Conservation (phyloP, 1,139 yeast species). For the Geotrichum histeridarum region DNA sequence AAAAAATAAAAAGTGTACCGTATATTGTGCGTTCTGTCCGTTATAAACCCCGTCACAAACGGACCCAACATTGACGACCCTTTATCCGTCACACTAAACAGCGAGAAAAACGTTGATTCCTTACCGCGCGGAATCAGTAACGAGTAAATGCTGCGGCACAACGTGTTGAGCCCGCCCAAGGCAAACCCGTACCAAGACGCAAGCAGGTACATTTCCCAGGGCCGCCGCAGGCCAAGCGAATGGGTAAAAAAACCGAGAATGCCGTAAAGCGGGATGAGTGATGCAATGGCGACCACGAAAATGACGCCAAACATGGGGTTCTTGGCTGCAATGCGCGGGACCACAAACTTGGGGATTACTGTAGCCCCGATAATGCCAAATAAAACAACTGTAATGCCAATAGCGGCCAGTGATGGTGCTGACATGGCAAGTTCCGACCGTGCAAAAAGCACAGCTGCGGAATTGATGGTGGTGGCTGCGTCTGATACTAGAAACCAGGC, state of each 20-base stretch:
- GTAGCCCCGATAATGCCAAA: slow-evolving; percentile 62
- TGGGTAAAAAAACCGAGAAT: slow-evolving; percentile 51
- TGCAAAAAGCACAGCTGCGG: slow-evolving; percentile 68
- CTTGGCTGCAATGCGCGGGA: slow-evolving; percentile 38
- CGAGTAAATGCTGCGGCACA: slow-evolving; percentile 54
- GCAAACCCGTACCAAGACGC: slow-evolving; percentile 70
- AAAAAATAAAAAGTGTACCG: slow-evolving; percentile 62
- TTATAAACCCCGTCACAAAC: slow-evolving; percentile 55
- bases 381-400: slow-evolving; percentile 59
- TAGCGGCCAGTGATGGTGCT: slow-evolving; percentile 53
- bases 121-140: slow-evolving; percentile 62
- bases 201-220: slow-evolving; percentile 58
- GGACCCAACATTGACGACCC: slow-evolving; percentile 71
- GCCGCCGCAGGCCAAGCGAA: slow-evolving; percentile 50
- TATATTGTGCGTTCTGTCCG: slow-evolving; percentile 63
- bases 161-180: slow-evolving; percentile 61
- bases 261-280: slow-evolving; percentile 63
- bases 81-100: slow-evolving; percentile 67
- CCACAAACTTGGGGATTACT: slow-evolving; percentile 45
- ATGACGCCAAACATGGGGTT: slow-evolving; percentile 48
- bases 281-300: slow-evolving; percentile 52
- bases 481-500: slow-evolving; percentile 72
- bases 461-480: slow-evolving; percentile 67
- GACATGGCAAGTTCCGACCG: slow-evolving; percentile 60
- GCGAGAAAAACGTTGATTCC: slow-evolving; percentile 64